phyloP scores from a whole-genome alignment of 306 rosid species.

The Quercus alba region DNA sequence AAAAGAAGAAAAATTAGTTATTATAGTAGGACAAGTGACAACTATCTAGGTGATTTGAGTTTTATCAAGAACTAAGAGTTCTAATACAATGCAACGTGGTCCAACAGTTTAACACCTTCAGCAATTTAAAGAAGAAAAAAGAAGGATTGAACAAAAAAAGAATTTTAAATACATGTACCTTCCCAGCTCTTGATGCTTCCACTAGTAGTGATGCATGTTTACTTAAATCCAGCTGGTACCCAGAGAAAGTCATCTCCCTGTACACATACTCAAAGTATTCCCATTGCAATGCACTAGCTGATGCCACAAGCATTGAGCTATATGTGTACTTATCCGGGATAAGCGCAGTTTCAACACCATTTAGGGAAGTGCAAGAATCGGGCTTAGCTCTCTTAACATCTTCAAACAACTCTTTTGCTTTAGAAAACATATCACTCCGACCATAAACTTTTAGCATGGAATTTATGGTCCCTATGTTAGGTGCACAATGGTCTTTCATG shows the following conservation, averaged over 20 bases:
- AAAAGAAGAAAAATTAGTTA: neutral
- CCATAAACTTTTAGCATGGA: conserved; percentile 82
- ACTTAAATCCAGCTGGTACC: conserved; percentile 67
- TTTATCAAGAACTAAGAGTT: neutral
- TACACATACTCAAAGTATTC: conserved; percentile 92
- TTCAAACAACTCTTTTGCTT: conserved; percentile 84
- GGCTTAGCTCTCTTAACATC: conserved; percentile 44
- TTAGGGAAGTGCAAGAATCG: conserved; percentile 27
- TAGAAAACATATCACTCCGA: conserved; percentile 69
- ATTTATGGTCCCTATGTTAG: conserved; percentile 81
- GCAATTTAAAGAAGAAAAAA: conserved; percentile 17
- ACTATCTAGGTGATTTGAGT: neutral
- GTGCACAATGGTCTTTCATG: conserved; percentile 64
- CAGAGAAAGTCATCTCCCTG: conserved; percentile 74
- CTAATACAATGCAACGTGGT: neutral
- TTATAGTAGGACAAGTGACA: neutral
- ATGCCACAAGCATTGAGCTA: conserved; percentile 66
- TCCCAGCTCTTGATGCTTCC: conserved; percentile 87
- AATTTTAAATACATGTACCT: conserved; percentile 36
- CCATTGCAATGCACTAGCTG: conserved; percentile 84
- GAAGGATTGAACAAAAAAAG: neutral
- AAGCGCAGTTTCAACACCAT: conserved; percentile 19
- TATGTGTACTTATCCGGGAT: conserved; percentile 72
- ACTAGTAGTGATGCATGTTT: conserved; percentile 50
- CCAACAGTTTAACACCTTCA: neutral